phyloP scores from a whole-genome alignment of 495 filamentous ascomycete genomes.

The Talaromyces nanjingensis region DNA sequence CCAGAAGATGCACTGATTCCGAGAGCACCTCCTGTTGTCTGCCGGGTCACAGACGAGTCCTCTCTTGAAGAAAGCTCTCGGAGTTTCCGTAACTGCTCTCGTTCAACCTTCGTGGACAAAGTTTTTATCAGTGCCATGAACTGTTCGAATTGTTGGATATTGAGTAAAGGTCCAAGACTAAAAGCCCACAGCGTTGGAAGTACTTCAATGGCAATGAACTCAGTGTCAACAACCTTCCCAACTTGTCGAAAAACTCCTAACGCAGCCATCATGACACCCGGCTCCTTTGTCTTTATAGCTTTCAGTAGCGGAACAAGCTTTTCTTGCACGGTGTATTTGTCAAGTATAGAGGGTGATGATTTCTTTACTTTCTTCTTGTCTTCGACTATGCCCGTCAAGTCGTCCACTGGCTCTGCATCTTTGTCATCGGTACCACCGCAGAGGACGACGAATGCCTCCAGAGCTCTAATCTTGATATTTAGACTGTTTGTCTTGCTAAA shows the following conservation, averaged over 20 bases:
- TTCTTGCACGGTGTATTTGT: slow-evolving; percentile 97
- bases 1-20: slow-evolving; percentile 16
- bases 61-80: slow-evolving; percentile 64
- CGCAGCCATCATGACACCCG: slow-evolving; percentile 93
- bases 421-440: slow-evolving; percentile 61
- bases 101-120: slow-evolving; percentile 72
- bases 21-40: slow-evolving; percentile 23
- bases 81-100: slow-evolving; percentile 80
- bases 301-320: slow-evolving; percentile 87
- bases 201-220: slow-evolving; percentile 90
- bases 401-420: slow-evolving; percentile 48
- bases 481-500: slow-evolving; percentile 91
- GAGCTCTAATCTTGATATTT: slow-evolving; percentile 82
- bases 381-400: slow-evolving; percentile 58
- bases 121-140: slow-evolving; percentile 84
- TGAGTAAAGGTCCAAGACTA: slow-evolving; percentile 80
- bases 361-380: slow-evolving; percentile 44
- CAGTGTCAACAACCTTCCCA: slow-evolving; percentile 72
- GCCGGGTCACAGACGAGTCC: slow-evolving; percentile 31
- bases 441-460: slow-evolving; percentile 83
- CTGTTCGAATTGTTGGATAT: slow-evolving; percentile 76
- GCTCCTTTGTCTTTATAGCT: slow-evolving; percentile 94
- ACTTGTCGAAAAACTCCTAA: slow-evolving; percentile 77
- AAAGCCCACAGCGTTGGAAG: slow-evolving; percentile 88
- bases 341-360: slow-evolving; percentile 66